A percentile compares a stretch with the other conserved stretches of the same genome.
Conservation (phyloP, 768 basidiomycete genomes). For the Wakefieldia striispora region DNA sequence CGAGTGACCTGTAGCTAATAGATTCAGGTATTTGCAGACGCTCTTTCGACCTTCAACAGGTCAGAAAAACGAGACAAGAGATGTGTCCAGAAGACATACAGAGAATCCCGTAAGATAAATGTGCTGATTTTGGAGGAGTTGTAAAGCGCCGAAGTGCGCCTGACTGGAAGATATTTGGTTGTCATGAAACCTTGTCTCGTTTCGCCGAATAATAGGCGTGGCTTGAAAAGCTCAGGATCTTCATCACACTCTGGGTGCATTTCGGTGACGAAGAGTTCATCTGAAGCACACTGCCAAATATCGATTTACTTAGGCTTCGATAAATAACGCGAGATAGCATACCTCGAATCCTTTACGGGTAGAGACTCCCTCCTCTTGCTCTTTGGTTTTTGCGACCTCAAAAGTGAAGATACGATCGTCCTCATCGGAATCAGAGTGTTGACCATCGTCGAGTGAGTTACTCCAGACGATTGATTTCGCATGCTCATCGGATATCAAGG, state of each 20-base stretch:
- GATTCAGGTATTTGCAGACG: constrained; percentile 24
- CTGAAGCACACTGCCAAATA: constrained; percentile 14
- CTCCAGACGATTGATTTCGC: constrained; percentile 45
- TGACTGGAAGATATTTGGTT: constrained; percentile 23
- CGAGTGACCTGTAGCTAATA: constrained; percentile 24
- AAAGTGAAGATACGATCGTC: constrained; percentile 55
- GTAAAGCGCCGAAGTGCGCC: constrained; percentile 6
- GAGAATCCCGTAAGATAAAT: constrained; percentile 19
- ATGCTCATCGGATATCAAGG: constrained; percentile 49
- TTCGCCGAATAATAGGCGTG: constrained; percentile 40
- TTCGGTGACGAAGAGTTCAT: constrained; percentile 15
- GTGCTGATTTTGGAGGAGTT: constrained; percentile 4
- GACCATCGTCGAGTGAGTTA: constrained; percentile 28
- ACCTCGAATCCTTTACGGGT: constrained; percentile 46
- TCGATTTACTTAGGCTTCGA: background rate
- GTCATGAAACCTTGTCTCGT: constrained; percentile 40
- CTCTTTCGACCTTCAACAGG: constrained; percentile 21
- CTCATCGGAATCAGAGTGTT: constrained; percentile 27
- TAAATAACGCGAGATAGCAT: background rate
- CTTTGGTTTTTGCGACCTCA: constrained; percentile 53
- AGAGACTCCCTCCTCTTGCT: constrained; percentile 53
- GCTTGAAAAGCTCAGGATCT: constrained; percentile 23
- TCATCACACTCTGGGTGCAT: constrained; percentile 20
- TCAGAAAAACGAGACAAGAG: background rate
- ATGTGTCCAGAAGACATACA: constrained; percentile 15